A percentile compares a stretch with the other conserved stretches of the same genome.
Evolutionary conservation across 306 rosid genomes (phyloP).

Genomic region (Acacia melanoxylon): DNA sequence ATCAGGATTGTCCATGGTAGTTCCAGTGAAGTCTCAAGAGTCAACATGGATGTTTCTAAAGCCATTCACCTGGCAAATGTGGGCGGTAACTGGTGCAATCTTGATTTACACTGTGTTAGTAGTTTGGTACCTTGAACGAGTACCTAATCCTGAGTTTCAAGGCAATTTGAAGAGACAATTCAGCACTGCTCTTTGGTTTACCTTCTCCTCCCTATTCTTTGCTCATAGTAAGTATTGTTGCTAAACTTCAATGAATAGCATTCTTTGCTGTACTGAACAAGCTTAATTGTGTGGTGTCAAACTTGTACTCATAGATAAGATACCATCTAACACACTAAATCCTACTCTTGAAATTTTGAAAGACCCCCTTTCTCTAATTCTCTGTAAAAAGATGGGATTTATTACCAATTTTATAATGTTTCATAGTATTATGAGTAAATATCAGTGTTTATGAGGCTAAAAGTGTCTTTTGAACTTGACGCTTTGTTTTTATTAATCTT

Average conservation of each 20-base stretch:
- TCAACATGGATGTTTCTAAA: slow-evolving; percentile 60
- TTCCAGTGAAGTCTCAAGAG: slow-evolving; percentile 37
- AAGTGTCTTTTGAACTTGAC: not conserved
- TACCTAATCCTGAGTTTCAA: slow-evolving; percentile 49
- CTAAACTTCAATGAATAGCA: slow-evolving; percentile 14
- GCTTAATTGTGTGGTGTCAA: not conserved
- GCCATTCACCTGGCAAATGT: slow-evolving; percentile 72
- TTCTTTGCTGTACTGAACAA: not conserved
- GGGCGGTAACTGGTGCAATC: slow-evolving; percentile 46
- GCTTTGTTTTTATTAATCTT: not conserved
- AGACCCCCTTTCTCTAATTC: not conserved
- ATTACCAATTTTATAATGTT: not conserved
- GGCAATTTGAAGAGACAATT: slow-evolving; percentile 60
- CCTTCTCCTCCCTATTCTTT: slow-evolving; percentile 73
- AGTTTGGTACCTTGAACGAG: slow-evolving; percentile 65
- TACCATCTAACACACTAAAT: no score
- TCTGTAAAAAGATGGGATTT: not conserved
- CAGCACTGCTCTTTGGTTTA: slow-evolving; percentile 59
- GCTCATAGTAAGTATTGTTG: slow-evolving; percentile 61
- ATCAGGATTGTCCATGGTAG: slow-evolving; percentile 69
- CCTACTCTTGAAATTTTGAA: not conserved
- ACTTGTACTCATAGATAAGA: no score
- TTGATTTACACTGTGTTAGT: slow-evolving; percentile 58
- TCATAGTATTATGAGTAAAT: not conserved
- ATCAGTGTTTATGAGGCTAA: not conserved